Percentiles rank a stretch among this genome's conserved stretches.
Conservation (phyloP, 2,329 filamentous ascomycete species). For the Clonostachys rhizophaga region DNA sequence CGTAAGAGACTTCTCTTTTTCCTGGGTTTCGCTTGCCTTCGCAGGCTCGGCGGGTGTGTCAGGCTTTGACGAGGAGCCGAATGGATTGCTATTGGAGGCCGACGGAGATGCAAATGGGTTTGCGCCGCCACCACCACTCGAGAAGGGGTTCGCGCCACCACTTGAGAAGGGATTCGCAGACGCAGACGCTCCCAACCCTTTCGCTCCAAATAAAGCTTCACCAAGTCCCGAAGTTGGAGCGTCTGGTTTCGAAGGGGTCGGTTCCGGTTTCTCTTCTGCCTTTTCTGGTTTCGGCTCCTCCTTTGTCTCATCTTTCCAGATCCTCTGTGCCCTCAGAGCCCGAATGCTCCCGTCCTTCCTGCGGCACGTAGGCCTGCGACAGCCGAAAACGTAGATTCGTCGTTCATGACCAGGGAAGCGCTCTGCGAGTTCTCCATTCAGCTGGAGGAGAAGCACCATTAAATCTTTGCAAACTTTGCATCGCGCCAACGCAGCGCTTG, state of each 20-base stretch:
- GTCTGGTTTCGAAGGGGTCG: conserved; percentile 17
- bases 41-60: conserved; percentile 24
- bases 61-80: conserved; percentile 13
- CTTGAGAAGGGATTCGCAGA: conserved; percentile 57
- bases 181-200: conserved; percentile 31
- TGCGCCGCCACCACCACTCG: conserved; percentile 15
- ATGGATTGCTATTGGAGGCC: conserved; percentile 19
- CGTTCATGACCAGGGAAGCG: conserved; percentile 83
- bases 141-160: conserved; percentile 10
- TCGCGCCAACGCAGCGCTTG: conserved; percentile 72
- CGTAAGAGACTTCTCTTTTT: conserved; percentile 26
- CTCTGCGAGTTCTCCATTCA: conserved; percentile 86
- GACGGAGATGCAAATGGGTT: conserved; percentile 41
- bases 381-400: conserved; percentile 82
- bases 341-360: conserved; percentile 80
- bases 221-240: conserved; percentile 46
- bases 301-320: conserved; percentile 39
- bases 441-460: conserved; percentile 81
- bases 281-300: conserved; percentile 17
- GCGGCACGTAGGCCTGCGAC: conserved; percentile 72
- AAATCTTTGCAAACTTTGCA: conserved; percentile 84
- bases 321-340: conserved; percentile 63
- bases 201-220: conserved; percentile 66
- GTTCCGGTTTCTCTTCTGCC: conserved; percentile 19
- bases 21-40: conserved; percentile 13